A percentile compares a stretch with the other conserved stretches of the same genome.
These are phyloP conservation scores for Macrolepiota albuminosa DNA, from an alignment of 768 basidiomycete genomes.

Conservation along the genomic window DNA sequence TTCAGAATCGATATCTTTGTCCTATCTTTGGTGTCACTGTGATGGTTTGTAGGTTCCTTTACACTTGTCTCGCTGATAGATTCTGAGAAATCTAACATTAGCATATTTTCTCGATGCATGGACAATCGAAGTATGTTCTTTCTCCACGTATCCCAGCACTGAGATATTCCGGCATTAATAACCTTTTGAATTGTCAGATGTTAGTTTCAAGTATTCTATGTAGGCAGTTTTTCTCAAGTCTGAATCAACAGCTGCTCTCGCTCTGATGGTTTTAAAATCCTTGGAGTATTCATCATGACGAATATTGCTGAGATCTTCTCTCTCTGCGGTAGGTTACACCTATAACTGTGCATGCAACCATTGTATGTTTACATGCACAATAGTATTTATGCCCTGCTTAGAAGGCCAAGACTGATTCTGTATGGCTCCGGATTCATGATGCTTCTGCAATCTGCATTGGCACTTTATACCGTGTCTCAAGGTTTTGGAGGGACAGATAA, in stretches of 20 bases:
- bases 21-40: conserved; percentile 12
- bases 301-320: conserved; percentile 2
- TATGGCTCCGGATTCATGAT: background rate
- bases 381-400: conserved; percentile 4
- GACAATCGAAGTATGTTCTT: background rate
- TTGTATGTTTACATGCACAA: background rate
- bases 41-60: conserved; percentile 3
- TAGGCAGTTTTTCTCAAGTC: background rate
- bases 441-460: conserved; percentile 6
- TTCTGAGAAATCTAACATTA: background rate
- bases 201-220: background rate
- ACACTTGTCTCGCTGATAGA: background rate
- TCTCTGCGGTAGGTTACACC: background rate
- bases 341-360: background rate
- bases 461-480: conserved; percentile 2
- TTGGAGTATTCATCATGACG: background rate
- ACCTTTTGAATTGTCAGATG: background rate
- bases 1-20: conserved; percentile 16
- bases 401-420: background rate
- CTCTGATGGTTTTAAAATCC: conserved; percentile 6
- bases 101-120: conserved; percentile 6
- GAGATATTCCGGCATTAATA: too few relatives aligned
- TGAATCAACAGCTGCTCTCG: background rate
- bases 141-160: too few relatives aligned
- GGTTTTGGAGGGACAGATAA: background rate